A percentile compares a stretch with the other conserved stretches of the same genome.
phyloP scores from a whole-genome alignment of 1,284 basidiomycete genomes.

The Tilletia indica region DNA sequence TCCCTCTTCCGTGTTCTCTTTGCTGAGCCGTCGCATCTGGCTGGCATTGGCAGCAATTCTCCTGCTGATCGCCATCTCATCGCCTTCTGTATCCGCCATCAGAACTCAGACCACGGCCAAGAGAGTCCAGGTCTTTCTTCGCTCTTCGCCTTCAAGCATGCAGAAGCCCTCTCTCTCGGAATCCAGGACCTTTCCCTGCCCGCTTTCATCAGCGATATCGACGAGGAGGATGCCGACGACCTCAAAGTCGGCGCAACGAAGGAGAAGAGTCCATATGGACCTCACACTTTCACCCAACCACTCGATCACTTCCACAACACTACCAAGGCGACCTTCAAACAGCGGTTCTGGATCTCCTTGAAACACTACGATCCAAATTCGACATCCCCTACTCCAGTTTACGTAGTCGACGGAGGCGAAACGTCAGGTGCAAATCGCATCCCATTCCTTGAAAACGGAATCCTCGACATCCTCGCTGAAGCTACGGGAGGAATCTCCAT shows the following conservation, averaged over 20 bases:
- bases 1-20: too few species aligned
- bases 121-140: neutral
- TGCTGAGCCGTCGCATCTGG: too few species aligned
- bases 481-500: constrained; percentile 80
- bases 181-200: neutral
- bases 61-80: too few species aligned
- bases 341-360: constrained; percentile 80
- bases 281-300: constrained; percentile 73
- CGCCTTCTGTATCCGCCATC: too few species aligned
- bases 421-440: constrained; percentile 45
- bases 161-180: neutral
- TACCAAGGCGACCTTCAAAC: constrained; percentile 59
- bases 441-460: constrained; percentile 62
- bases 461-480: constrained; percentile 76
- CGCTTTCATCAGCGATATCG: neutral
- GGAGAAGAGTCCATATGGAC: neutral
- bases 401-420: constrained; percentile 56
- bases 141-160: constrained; percentile 4
- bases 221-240: neutral
- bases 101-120: constrained; percentile 8
- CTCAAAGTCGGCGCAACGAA: neutral
- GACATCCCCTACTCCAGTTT: constrained; percentile 57
- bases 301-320: constrained; percentile 67
- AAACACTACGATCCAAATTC: constrained; percentile 76
- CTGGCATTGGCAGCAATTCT: too few species aligned